Evolutionary conservation across 2,329 filamentous ascomycete species (phyloP).

Genomic region (Microdochium bolleyi): DNA sequence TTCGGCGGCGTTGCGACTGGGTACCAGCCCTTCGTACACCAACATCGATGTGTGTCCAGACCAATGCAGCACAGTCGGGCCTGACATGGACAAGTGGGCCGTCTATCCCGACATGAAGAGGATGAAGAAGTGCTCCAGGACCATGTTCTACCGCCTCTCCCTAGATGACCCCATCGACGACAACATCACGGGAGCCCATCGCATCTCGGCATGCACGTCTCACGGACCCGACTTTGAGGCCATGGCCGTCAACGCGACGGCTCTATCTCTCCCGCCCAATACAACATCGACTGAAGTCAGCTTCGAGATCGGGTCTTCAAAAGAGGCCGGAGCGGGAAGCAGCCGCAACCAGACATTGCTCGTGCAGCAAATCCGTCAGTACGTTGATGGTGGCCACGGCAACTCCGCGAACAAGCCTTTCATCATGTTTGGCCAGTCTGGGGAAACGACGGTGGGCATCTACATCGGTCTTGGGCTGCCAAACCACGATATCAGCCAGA

Average conservation of each 20-base stretch:
- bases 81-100: constrained; percentile 15
- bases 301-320: constrained; percentile 8
- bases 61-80: constrained; percentile 12
- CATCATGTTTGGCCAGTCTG: constrained; percentile 20
- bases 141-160: constrained; percentile 25
- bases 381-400: constrained; percentile 15
- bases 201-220: constrained; percentile 21
- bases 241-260: background rate
- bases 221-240: constrained; percentile 12
- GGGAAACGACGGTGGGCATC: constrained; percentile 19
- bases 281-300: constrained; percentile 1
- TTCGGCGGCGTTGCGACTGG: background rate
- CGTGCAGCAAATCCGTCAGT: constrained; percentile 18
- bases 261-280: background rate
- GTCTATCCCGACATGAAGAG: constrained; percentile 10
- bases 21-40: constrained; percentile 2
- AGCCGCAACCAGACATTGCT: constrained; percentile 10
- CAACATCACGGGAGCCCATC: constrained; percentile 10
- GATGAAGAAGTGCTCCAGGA: constrained; percentile 16
- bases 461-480: constrained; percentile 20
- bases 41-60: constrained; percentile 6
- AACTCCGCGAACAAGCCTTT: constrained; percentile 8
- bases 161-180: constrained; percentile 24
- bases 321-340: constrained; percentile 2
- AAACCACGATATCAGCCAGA: background rate